Percentiles rank a stretch among this genome's conserved stretches.
phyloP scores from a whole-genome alignment of 2,329 filamentous ascomycete genomes.

The Clonostachys solani region DNA sequence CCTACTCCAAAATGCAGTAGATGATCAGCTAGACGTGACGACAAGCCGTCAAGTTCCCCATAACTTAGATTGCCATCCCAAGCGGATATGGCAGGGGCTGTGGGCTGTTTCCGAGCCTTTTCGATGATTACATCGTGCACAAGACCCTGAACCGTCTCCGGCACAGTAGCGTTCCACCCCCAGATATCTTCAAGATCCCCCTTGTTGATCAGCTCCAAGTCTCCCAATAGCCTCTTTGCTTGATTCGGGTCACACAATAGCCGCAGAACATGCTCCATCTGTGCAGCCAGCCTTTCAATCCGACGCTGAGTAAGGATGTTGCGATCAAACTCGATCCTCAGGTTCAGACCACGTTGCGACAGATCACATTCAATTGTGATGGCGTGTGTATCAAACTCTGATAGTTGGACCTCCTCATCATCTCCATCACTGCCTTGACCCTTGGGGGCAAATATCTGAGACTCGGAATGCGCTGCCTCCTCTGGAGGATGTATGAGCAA shows the following conservation, averaged over 20 bases:
- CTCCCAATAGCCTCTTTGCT: not conserved
- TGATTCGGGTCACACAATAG: not conserved
- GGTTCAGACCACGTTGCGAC: not conserved
- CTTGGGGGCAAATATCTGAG: not conserved
- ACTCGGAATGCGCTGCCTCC: not conserved
- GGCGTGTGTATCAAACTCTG: conserved; percentile 1
- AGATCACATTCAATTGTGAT: not conserved
- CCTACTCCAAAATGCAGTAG: not conserved
- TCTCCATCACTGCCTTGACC: no score
- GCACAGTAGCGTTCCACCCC: not conserved
- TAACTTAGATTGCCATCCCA: conserved; percentile 7
- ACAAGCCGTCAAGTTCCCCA: conserved; percentile 1
- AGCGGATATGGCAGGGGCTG: conserved; percentile 6
- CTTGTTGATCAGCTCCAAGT: not conserved
- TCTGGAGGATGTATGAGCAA: not conserved
- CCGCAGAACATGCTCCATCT: not conserved
- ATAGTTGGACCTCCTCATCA: no score
- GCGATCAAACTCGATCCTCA: not conserved
- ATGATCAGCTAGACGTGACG: not conserved
- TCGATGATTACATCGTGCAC: conserved; percentile 1
- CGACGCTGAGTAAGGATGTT: not conserved
- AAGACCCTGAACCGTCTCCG: not conserved
- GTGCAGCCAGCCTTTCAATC: not conserved
- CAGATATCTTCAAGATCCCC: not conserved
- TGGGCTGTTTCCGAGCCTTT: not conserved